Evolutionary conservation across 495 filamentous ascomycete genomes (phyloP), one percentile per base, ranked within the genome.

Genomic region (Bacidia gigantensis): DNA sequence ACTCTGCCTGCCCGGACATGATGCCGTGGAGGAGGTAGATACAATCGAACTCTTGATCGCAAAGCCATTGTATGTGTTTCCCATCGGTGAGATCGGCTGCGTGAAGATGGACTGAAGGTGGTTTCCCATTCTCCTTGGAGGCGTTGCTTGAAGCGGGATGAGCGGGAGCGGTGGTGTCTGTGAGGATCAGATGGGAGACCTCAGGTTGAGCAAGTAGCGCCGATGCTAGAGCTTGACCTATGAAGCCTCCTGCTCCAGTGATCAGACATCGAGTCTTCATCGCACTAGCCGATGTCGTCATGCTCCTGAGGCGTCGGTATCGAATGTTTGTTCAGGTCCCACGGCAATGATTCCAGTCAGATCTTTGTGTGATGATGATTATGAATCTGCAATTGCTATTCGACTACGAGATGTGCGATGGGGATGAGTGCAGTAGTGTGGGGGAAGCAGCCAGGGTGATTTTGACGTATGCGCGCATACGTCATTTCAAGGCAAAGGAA

Each of bases 21-120:
- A 93, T 87, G 44, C 87, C 87, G 65, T 93, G 87, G 58, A 93
- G 79, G 50, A 89, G 63, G 69, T 84, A 89, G 58, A 86, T 71
- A 14, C 79, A 81, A 56, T 54, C 54, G 21, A 62, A 39, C 5
- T 59, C 51, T 9, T 38, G 26, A 17, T 57, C 55, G 43, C 58
- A 56, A 38, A 59, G 57, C 3, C 39, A 54, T 21, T 55, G 42
- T 44, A 57, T 56, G 47, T 49, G 49, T 29, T 69, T 52, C 0
- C 71, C 58, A 23, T 72, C 72, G 52, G 76, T 75, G 46, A 89
- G 74, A 64, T 89, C 83, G 1, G 81, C 83, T 18, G 72, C 63
- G 14, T 84, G 55, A 50, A 71, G 65, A n/a, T 58, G 73, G 0
- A 73, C 64, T 5, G 41, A 17, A 5, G 9, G 9, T 17, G 12